Evolutionary conservation across 371 early-diverging fungal genomes (phyloP).

Genomic region (Pancytospora epiphaga): DNA sequence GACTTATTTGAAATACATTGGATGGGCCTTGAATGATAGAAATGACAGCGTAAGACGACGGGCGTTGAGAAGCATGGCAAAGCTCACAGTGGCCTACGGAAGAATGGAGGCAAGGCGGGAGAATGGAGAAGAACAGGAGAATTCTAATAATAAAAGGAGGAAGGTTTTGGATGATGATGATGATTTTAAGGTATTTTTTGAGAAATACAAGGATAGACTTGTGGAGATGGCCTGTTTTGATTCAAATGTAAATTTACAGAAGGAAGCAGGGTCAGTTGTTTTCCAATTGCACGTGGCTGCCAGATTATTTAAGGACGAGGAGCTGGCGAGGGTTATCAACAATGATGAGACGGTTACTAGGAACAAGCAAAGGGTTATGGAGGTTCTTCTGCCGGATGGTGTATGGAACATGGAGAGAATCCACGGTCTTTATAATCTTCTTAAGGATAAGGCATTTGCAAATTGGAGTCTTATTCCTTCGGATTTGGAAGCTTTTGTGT

Average conservation of each 20-base stretch:
- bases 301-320: slow-evolving; percentile 5
- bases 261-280: background rate
- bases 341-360: background rate
- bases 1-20: slow-evolving; percentile 26
- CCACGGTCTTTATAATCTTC: background rate
- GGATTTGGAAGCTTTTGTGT: slow-evolving; percentile 20
- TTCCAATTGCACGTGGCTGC: background rate
- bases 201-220: slow-evolving; percentile 16
- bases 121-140: background rate
- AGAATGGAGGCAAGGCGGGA: background rate
- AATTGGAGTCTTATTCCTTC: background rate
- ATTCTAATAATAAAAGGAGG: background rate
- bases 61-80: background rate
- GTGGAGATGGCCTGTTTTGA: slow-evolving; percentile 24
- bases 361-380: background rate
- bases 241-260: slow-evolving; percentile 19
- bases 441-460: background rate
- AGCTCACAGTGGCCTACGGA: slow-evolving; percentile 6
- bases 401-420: slow-evolving; percentile 6
- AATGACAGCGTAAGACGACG: slow-evolving; percentile 35
- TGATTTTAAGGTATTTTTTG: slow-evolving; percentile 4
- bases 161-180: background rate
- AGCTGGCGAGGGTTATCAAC: background rate
- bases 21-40: slow-evolving; percentile 34
- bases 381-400: background rate